Base-by-base conservation (phyloP, 148 eudicot genomes). In the Pharnaceum exiguum region DNA sequence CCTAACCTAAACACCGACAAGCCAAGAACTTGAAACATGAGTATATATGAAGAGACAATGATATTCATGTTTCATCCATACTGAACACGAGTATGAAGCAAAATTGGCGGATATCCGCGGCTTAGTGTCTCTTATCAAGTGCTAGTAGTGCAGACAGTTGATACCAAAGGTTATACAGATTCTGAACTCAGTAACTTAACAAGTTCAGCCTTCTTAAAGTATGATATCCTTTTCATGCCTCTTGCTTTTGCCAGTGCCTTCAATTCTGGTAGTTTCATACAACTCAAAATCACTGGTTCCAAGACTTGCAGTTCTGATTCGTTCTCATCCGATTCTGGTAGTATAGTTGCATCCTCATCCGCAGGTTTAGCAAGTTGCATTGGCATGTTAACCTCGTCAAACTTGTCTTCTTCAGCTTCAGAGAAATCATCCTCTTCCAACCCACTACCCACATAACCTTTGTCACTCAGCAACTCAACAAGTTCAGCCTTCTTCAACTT, bases 401-500 rank as follows among this genome's bases (percentile, higher is more conserved):
- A 51, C 16, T 57, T 64, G 55, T 28, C 75, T 13, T 82, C 82
- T 42, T 57, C 70, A 11, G 57, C 59, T 22, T 75, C 77, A n/a
- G 66, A 49, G 30, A 59, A 45, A 53, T 77, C 83, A 21, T 66
- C 80, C 43, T 70, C 85, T 7, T 68, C 58, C 60, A 77, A 62
- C 55, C 57, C 81, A 70, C 70, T 78, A 67, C 57, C 72, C 49
- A 49, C 71, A n/a, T 66, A 69, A 30, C 36, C 71, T 31, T 72
- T n/a, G n/a, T 76, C 83, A 68, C 69, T 69, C 36, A 94, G 83
- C 81, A 86, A 61, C 55, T 77, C 95, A 48, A 94, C 32, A 22
- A 94, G 89, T 33, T 86, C 91, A 0, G 51, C 63, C 70, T 89
- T 89, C 76, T 89, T 94, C 80, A 94, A 70, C 83, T 75, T 94